These are phyloP conservation scores for Boletus smithii DNA, from an alignment of 1,284 basidiomycete genomes.

Conservation along the genomic window DNA sequence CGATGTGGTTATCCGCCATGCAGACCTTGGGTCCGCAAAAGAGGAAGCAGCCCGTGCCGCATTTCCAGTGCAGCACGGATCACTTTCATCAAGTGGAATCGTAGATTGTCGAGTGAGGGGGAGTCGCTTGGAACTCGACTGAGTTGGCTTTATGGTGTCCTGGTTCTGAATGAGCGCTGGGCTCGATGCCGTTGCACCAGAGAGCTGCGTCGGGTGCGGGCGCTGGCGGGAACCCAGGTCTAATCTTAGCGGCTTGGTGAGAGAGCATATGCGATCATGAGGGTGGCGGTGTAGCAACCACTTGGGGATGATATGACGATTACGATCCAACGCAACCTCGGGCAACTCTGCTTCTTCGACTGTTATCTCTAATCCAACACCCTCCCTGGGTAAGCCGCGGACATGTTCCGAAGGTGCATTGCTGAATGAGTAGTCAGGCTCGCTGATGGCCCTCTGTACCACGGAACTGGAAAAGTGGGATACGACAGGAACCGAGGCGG, in stretches of 20 bases:
- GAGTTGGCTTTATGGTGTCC: conserved; percentile 5
- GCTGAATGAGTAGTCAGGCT: conserved; percentile 14
- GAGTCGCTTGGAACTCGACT: conserved; percentile 33
- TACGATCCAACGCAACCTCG: conserved; percentile 88
- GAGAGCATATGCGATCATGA: conserved; percentile 49
- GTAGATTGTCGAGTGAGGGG: conserved; percentile 42
- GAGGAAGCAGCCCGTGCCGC: conserved; percentile 10
- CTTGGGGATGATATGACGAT: conserved; percentile 93
- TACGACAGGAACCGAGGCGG: conserved; percentile 16
- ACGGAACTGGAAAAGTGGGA: conserved; percentile 27
- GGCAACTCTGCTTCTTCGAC: conserved; percentile 74
- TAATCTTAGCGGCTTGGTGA: conserved; percentile 39
- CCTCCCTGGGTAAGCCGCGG: conserved; percentile 21
- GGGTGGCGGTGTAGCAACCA: conserved; percentile 67
- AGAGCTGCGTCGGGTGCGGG: conserved; percentile 41
- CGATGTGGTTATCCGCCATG: conserved; percentile 23
- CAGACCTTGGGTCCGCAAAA: conserved; percentile 23
- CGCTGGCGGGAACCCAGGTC: conserved; percentile 32
- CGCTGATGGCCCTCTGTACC: conserved; percentile 40
- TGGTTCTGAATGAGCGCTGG: conserved; percentile 51
- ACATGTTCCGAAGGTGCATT: conserved; percentile 7
- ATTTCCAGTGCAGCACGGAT: conserved; percentile 50
- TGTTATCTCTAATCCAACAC: conserved; percentile 42
- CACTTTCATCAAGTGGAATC: conserved; percentile 37
- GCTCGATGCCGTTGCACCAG: conserved; percentile 57